Evolutionary conservation across 2,329 filamentous ascomycete genomes (phyloP).

Genomic region (Diaporthe velutina): DNA sequence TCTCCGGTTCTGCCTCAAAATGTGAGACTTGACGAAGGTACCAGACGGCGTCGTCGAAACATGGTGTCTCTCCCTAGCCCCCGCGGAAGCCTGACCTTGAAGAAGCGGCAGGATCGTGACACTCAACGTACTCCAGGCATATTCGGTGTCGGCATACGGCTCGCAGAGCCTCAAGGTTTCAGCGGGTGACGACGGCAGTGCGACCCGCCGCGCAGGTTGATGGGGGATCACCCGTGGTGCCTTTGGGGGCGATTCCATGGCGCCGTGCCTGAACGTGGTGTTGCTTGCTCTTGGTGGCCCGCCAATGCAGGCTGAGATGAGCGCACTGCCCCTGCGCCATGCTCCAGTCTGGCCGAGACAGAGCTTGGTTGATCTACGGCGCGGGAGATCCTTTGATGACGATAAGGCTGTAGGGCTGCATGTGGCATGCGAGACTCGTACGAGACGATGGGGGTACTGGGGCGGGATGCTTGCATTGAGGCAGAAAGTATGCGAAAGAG

Average conservation of each 20-base stretch:
- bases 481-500: not conserved
- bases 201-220: slow-evolving; percentile 21
- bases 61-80: slow-evolving; percentile 7
- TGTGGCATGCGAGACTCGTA: slow-evolving; percentile 16
- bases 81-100: not conserved
- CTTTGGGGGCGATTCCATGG: slow-evolving; percentile 16
- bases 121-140: not conserved
- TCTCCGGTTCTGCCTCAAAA: not conserved
- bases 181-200: slow-evolving; percentile 25
- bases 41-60: not conserved
- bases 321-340: slow-evolving; percentile 31
- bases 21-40: not conserved
- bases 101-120: slow-evolving; percentile 14
- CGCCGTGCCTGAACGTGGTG: slow-evolving; percentile 1
- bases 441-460: not conserved
- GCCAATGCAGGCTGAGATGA: slow-evolving; percentile 29
- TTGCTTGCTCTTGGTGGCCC: not conserved
- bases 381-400: slow-evolving; percentile 23
- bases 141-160: not conserved
- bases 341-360: slow-evolving; percentile 32
- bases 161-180: slow-evolving; percentile 25
- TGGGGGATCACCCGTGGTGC: not conserved
- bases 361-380: not conserved
- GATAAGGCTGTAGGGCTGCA: slow-evolving; percentile 36
- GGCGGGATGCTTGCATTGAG: not conserved